A percentile compares a stretch with the other conserved stretches of the same genome.
phyloP scores from a whole-genome alignment of 208 protist genomes.

The Trypanosoma brucei region DNA sequence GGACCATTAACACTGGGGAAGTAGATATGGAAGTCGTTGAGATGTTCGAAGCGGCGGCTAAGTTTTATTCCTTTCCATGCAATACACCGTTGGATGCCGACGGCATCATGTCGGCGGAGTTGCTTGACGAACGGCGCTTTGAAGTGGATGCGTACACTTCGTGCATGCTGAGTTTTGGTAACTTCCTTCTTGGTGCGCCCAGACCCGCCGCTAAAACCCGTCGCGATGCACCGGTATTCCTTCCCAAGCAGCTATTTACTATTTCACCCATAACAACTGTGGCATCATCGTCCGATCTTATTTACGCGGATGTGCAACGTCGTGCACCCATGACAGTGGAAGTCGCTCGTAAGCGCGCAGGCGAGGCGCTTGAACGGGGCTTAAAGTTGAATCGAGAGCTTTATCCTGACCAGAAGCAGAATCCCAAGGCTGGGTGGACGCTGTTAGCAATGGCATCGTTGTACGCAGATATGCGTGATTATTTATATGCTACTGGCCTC shows the following conservation, averaged over 20 bases:
- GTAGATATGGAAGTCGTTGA: slow-evolving; percentile 35
- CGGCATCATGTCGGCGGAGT: slow-evolving; percentile 60
- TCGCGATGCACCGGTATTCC: slow-evolving; percentile 69
- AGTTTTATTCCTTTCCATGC: slow-evolving; percentile 63
- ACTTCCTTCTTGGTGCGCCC: slow-evolving; percentile 66
- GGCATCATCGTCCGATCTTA: slow-evolving; percentile 51
- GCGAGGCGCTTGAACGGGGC: slow-evolving; percentile 60
- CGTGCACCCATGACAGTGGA: slow-evolving; percentile 37
- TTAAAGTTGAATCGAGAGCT: slow-evolving; percentile 70
- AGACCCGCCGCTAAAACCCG: slow-evolving; percentile 25
- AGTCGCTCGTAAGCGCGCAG: slow-evolving; percentile 40
- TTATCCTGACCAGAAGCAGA: slow-evolving; percentile 52
- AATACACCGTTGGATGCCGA: slow-evolving; percentile 64
- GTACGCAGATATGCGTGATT: slow-evolving; percentile 87
- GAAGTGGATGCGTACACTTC: slow-evolving; percentile 58
- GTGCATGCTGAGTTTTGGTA: slow-evolving; percentile 59
- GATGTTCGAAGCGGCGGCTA: slow-evolving; percentile 39
- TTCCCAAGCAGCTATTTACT: slow-evolving; percentile 71
- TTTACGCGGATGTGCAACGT: slow-evolving; percentile 47
- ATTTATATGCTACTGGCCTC: slow-evolving; percentile 82
- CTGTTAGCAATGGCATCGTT: slow-evolving; percentile 72
- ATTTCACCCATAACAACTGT: slow-evolving; percentile 53
- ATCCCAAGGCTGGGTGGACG: slow-evolving; percentile 54
- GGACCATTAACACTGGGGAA: slow-evolving; percentile 34
- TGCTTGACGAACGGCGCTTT: slow-evolving; percentile 34